These are phyloP conservation scores for Byssothecium circinans DNA, from an alignment of 2,329 filamentous ascomycete species.

Conservation along the genomic window DNA sequence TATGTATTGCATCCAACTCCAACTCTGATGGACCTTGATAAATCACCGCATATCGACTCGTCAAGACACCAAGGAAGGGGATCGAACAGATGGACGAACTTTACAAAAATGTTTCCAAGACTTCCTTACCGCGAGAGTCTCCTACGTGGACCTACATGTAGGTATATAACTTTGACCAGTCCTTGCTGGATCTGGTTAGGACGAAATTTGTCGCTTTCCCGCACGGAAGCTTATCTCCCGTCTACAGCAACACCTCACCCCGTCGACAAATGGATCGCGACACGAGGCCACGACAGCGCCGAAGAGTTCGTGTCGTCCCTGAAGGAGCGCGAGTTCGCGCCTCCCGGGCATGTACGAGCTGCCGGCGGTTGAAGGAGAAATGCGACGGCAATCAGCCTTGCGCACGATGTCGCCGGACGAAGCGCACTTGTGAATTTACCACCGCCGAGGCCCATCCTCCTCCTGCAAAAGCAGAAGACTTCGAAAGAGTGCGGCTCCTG, in stretches of 20 bases:
- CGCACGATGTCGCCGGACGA: constrained; percentile 55
- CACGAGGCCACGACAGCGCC: not conserved
- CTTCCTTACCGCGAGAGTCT: too few species aligned
- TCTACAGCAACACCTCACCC: not conserved
- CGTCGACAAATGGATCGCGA: not conserved
- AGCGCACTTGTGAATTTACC: constrained; percentile 48
- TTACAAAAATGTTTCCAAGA: too few species aligned
- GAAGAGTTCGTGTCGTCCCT: not conserved
- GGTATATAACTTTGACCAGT: too few species aligned
- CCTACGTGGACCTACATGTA: too few species aligned
- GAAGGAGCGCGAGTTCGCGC: not conserved
- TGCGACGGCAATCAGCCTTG: constrained; percentile 60
- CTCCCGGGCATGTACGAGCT: constrained; percentile 54
- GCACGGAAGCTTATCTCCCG: too few species aligned
- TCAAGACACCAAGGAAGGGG: too few species aligned
- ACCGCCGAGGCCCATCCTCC: not conserved
- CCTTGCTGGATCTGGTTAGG: too few species aligned
- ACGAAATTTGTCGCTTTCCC: too few species aligned
- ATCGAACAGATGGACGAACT: too few species aligned
- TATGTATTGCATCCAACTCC: too few species aligned
- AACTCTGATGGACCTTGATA: too few species aligned
- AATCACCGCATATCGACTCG: too few species aligned
- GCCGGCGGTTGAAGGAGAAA: constrained; percentile 59
- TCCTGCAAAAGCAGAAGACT: constrained; percentile 4
- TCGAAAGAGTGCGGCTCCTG: not conserved